Evolutionary conservation across 345 rosid species (phyloP).

Genomic region (Physaria fendleri): DNA sequence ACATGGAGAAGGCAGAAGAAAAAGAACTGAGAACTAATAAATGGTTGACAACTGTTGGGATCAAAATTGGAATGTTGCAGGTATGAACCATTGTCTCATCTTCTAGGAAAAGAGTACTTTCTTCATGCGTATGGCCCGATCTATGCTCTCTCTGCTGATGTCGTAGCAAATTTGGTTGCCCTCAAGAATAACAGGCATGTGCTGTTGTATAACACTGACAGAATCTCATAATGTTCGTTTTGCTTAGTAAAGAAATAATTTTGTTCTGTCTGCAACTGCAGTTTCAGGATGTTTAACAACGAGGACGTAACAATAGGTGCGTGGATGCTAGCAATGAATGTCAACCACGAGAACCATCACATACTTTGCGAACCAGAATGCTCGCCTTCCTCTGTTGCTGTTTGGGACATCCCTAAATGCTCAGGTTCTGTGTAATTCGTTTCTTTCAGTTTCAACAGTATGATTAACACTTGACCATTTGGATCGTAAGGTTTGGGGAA

Average conservation of each 20-base stretch:
- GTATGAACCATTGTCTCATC: conserved; percentile 69
- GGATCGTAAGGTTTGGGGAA: neutral
- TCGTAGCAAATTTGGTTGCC: conserved; percentile 67
- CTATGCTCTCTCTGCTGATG: conserved; percentile 86
- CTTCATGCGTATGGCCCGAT: conserved; percentile 91
- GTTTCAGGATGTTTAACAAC: conserved; percentile 94
- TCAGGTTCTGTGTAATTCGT: conserved; percentile 48
- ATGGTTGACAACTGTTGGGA: neutral
- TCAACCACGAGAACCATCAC: conserved; percentile 66
- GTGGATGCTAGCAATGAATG: conserved; percentile 99
- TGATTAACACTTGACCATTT: neutral
- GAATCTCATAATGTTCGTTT: neutral
- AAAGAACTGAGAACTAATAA: neutral
- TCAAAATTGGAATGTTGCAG: conserved; percentile 32
- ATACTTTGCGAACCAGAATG: conserved; percentile 63
- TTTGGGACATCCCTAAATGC: conserved; percentile 92
- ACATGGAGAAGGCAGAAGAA: neutral
- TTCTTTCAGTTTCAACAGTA: neutral
- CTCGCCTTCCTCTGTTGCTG: conserved; percentile 62
- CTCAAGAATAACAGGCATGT: conserved; percentile 71
- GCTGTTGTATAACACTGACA: conserved; percentile 5
- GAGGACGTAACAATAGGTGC: conserved; percentile 94
- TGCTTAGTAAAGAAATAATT: neutral
- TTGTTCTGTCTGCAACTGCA: conserved; percentile 19
- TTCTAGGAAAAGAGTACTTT: conserved; percentile 79